Conservation (phyloP, 2,329 filamentous ascomycete genomes). For the Ophiocordyceps australis region DNA sequence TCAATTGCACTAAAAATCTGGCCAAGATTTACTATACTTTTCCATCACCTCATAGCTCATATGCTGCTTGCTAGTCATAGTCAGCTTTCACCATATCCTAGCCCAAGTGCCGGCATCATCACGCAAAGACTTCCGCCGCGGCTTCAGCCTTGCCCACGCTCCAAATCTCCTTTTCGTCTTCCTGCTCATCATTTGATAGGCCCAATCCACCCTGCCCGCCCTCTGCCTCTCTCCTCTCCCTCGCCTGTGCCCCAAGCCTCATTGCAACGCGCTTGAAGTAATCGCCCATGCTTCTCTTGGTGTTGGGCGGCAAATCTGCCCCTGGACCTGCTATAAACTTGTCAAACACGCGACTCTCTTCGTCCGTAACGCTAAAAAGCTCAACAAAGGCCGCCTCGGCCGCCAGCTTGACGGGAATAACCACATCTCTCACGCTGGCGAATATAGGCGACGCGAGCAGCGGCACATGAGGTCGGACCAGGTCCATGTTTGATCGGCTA, state of each 20-base stretch:
- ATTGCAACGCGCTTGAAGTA: slow-evolving; percentile 92
- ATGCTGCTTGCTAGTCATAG: slow-evolving; percentile 3
- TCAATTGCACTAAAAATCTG: too few species aligned
- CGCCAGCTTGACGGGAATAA: slow-evolving; percentile 90
- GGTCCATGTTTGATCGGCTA: slow-evolving; percentile 58
- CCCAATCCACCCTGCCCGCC: slow-evolving; percentile 76
- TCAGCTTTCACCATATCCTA: background rate
- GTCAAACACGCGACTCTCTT: slow-evolving; percentile 74
- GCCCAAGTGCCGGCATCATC: slow-evolving; percentile 8
- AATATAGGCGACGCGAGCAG: slow-evolving; percentile 75
- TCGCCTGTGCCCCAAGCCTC: slow-evolving; percentile 67
- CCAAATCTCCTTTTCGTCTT: slow-evolving; percentile 93
- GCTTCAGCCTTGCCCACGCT: slow-evolving; percentile 83
- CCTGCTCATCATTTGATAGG: slow-evolving; percentile 73
- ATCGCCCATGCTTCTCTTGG: slow-evolving; percentile 82
- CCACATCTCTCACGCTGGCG: slow-evolving; percentile 69
- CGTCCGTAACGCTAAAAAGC: slow-evolving; percentile 77
- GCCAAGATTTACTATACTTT: too few species aligned
- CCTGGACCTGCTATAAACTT: slow-evolving; percentile 64
- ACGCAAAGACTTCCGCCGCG: slow-evolving; percentile 37
- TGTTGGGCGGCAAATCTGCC: slow-evolving; percentile 46
- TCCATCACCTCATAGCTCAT: too few species aligned
- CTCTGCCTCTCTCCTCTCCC: slow-evolving; percentile 81
- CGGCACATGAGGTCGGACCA: slow-evolving; percentile 65
- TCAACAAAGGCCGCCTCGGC: slow-evolving; percentile 89